These are phyloP conservation scores for Monosporascus sp. DNA, from an alignment of 2,329 filamentous ascomycete genomes.

Conservation along the genomic window DNA sequence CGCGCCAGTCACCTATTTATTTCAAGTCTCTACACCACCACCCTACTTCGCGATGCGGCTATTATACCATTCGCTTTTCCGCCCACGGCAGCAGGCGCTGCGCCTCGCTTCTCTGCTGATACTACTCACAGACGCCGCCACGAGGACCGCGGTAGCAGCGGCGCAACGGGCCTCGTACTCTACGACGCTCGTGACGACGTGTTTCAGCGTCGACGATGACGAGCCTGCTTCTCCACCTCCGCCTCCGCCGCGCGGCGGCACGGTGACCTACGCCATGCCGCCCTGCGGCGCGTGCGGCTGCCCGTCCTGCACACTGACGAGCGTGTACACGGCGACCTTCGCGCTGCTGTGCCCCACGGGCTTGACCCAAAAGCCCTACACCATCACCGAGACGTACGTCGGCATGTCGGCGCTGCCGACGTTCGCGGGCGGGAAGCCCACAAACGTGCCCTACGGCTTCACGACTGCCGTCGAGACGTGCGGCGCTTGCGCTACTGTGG, in stretches of 20 bases:
- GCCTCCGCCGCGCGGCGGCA: not conserved
- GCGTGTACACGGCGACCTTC: conserved; percentile 12
- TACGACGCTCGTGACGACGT: not conserved
- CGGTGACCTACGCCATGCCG: conserved; percentile 12
- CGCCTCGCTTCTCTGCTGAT: no score
- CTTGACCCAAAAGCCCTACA: conserved; percentile 9
- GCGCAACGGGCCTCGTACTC: not conserved
- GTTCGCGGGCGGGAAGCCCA: conserved; percentile 7
- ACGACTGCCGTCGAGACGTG: conserved; percentile 13
- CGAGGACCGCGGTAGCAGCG: not conserved
- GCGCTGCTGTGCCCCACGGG: conserved; percentile 7
- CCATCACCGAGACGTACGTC: conserved; percentile 17
- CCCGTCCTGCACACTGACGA: conserved; percentile 13
- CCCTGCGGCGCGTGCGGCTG: conserved; percentile 12
- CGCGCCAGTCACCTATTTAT: no score
- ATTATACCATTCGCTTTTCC: no score
- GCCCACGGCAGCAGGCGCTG: no score
- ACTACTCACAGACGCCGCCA: no score
- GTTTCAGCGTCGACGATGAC: not conserved
- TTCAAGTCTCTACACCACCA: no score
- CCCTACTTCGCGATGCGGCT: no score
- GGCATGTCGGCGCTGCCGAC: conserved; percentile 14
- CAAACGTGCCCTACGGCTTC: conserved; percentile 15
- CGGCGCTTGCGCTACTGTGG: conserved; percentile 2
- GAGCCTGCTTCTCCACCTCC: not conserved